These are phyloP conservation scores for Metschnikowia bowlesiae DNA, from an alignment of 805 yeast genomes.

Conservation along the genomic window DNA sequence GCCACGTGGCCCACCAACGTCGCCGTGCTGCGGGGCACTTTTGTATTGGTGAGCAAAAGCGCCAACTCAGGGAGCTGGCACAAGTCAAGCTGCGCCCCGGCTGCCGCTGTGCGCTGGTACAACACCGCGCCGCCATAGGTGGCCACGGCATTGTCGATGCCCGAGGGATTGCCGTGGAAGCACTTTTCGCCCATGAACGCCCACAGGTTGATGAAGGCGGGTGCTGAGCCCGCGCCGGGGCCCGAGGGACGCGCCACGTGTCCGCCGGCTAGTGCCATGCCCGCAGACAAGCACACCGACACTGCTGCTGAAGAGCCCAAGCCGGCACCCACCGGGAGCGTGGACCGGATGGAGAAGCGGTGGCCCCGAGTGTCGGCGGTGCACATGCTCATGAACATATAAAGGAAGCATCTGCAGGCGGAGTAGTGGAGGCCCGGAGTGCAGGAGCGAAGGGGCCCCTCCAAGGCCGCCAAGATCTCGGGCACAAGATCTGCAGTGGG, in stretches of 20 bases:
- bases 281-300: slow-evolving; percentile 78
- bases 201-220: slow-evolving; percentile 76
- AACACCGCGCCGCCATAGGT: slow-evolving; percentile 94
- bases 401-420: slow-evolving; percentile 81
- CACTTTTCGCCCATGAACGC: slow-evolving; percentile 92
- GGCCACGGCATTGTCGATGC: slow-evolving; percentile 95
- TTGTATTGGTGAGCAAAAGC: slow-evolving; percentile 77
- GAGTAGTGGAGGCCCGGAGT: slow-evolving; percentile 59
- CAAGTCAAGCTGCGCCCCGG: slow-evolving; percentile 64
- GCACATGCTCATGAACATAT: slow-evolving; percentile 59
- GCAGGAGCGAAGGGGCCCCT: slow-evolving; percentile 41
- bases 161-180: slow-evolving; percentile 94
- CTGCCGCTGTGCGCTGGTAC: slow-evolving; percentile 65
- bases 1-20: slow-evolving; percentile 76
- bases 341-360: slow-evolving; percentile 68
- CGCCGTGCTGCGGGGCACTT: slow-evolving; percentile 84
- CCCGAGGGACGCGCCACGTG: slow-evolving; percentile 42
- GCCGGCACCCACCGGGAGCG: slow-evolving; percentile 95
- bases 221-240: slow-evolving; percentile 27
- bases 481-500: slow-evolving; percentile 56
- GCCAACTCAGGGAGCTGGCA: slow-evolving; percentile 69
- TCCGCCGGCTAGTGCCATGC: slow-evolving; percentile 59
- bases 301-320: slow-evolving; percentile 91
- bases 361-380: slow-evolving; percentile 21
- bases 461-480: slow-evolving; percentile 49